Evolutionary conservation across 129 eudicot genomes (phyloP).

Genomic region (Flaveria ramosissima): DNA sequence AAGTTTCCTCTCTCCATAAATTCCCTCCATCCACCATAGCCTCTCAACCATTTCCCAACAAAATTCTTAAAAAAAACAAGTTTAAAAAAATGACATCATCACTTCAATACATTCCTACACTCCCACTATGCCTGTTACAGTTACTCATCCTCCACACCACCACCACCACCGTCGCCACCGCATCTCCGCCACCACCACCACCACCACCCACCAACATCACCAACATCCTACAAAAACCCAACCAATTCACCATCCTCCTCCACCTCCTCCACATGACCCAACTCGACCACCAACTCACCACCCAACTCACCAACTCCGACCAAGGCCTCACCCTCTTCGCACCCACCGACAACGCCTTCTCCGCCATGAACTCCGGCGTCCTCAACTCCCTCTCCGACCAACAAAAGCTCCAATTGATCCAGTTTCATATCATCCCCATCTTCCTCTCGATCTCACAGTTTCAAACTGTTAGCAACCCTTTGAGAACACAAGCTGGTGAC

Average conservation of each 20-base stretch:
- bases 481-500: conserved; percentile 84
- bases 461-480: conserved; percentile 76
- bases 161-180: conserved; percentile 40
- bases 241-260: conserved; percentile 63
- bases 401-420: conserved; percentile 59
- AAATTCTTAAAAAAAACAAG: neutral
- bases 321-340: conserved; percentile 68
- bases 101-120: conserved; percentile 9
- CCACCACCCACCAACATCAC: conserved; percentile 69
- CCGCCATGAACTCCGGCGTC: conserved; percentile 57
- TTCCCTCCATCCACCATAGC: conserved; percentile 12
- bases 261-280: conserved; percentile 52
- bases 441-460: conserved; percentile 53
- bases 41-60: neutral
- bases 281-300: conserved; percentile 58
- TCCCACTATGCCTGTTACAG: conserved; percentile 15
- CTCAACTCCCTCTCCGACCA: conserved; percentile 70
- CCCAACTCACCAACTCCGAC: conserved; percentile 76
- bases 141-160: conserved; percentile 31
- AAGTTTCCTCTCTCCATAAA: conserved; percentile 28
- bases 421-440: conserved; percentile 60
- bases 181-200: conserved; percentile 51
- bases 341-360: conserved; percentile 74
- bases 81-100: conserved; percentile 24
- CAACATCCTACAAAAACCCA: conserved; percentile 64